Percentiles rank a stretch among this genome's conserved stretches.
Evolutionary conservation across 176 grass and related monocot species (phyloP).

Genomic region (Urochloa ruziziensis): DNA sequence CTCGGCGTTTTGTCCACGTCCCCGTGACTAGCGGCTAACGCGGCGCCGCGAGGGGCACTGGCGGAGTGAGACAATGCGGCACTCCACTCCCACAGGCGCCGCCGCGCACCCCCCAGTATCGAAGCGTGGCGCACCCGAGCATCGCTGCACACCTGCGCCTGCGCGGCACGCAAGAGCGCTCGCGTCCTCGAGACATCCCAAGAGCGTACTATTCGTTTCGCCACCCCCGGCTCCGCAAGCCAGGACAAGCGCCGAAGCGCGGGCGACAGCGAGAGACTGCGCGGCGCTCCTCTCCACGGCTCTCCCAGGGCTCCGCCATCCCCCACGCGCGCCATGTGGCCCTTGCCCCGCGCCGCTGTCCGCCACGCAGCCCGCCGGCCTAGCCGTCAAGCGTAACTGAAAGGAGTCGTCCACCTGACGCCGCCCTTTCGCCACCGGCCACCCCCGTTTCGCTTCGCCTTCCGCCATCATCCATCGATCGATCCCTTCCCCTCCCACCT

Average conservation of each 20-base stretch:
- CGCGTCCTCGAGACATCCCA: too few relatives aligned
- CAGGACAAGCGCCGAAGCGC: slow-evolving; percentile 4
- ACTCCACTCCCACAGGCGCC: background rate
- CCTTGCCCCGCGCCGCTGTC: background rate
- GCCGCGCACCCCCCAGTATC: background rate
- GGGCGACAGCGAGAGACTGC: background rate
- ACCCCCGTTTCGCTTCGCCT: slow-evolving; percentile 17
- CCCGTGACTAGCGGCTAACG: background rate
- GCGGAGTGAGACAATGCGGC: background rate
- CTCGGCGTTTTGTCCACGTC: background rate
- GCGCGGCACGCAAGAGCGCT: background rate
- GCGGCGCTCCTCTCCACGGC: background rate
- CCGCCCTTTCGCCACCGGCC: background rate
- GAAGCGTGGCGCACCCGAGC: background rate
- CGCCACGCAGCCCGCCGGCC: slow-evolving; percentile 13
- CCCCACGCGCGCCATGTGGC: slow-evolving; percentile 4
- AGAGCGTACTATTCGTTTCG: background rate
- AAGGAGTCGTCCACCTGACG: slow-evolving; percentile 20
- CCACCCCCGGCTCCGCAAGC: background rate
- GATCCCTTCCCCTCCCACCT: slow-evolving; percentile 1
- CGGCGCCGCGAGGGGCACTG: background rate
- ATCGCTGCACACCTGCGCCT: too few relatives aligned
- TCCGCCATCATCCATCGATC: background rate
- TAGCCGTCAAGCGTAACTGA: slow-evolving; percentile 1
- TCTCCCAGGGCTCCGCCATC: too few relatives aligned